Evolutionary conservation across 805 yeast species (phyloP).

Genomic region (Hanseniaspora thailandica): DNA sequence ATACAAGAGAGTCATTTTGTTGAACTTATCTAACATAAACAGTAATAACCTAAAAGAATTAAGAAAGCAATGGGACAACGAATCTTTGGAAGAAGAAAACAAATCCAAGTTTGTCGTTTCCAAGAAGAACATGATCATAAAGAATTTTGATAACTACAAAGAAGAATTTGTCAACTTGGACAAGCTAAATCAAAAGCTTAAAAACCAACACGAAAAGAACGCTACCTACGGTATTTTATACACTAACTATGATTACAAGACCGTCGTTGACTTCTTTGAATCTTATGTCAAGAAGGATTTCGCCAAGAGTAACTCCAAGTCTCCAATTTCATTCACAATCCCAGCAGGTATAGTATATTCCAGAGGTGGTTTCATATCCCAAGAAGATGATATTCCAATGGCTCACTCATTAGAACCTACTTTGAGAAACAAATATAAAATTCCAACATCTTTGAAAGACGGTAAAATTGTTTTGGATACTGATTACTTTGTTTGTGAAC

Average conservation of each 20-base stretch:
- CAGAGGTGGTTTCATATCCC: constrained; percentile 84
- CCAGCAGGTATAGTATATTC: constrained; percentile 90
- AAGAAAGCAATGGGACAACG: constrained; percentile 81
- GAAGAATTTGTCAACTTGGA: constrained; percentile 67
- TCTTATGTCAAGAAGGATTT: constrained; percentile 70
- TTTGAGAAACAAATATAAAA: constrained; percentile 72
- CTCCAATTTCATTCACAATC: constrained; percentile 72
- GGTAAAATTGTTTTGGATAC: constrained; percentile 74
- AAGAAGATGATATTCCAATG: constrained; percentile 92
- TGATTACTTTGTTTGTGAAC: constrained; percentile 67
- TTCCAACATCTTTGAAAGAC: constrained; percentile 79
- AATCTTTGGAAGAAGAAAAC: constrained; percentile 11
- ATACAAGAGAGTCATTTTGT: constrained; percentile 70
- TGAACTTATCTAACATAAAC: constrained; percentile 82
- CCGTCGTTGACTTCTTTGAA: constrained; percentile 79
- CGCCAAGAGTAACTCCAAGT: constrained; percentile 75
- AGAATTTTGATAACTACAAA: constrained; percentile 86
- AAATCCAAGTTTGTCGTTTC: constrained; percentile 73
- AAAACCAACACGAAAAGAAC: constrained; percentile 14
- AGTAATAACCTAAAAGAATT: constrained; percentile 91
- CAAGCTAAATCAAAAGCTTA: constrained; percentile 54
- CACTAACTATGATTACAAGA: constrained; percentile 77
- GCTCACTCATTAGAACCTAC: constrained; percentile 92
- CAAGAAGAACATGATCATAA: constrained; percentile 81
- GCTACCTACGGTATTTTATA: constrained; percentile 60